Evolutionary conservation across 352 stramenopile genomes (phyloP).

Genomic region (Globisporangium spinosum): DNA sequence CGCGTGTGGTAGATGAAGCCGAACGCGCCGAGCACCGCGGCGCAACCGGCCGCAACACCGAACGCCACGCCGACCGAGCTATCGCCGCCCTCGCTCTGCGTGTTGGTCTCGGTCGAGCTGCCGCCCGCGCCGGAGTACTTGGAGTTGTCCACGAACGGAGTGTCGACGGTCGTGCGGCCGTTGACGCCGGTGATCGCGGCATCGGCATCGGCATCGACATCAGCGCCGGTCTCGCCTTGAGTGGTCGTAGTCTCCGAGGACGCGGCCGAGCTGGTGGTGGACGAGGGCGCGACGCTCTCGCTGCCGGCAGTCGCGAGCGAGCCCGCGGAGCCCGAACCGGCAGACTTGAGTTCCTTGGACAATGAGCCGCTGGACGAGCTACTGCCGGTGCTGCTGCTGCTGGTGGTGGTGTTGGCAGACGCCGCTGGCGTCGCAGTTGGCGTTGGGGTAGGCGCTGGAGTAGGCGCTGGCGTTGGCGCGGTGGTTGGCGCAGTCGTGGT

Average conservation of each 20-base stretch:
- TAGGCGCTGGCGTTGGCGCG: conserved; percentile 6
- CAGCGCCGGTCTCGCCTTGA: conserved; percentile 13
- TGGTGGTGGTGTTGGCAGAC: conserved; percentile 1
- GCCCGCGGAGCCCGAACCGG: conserved; percentile 8
- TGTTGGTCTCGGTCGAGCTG: conserved; percentile 34
- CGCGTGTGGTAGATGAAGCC: conserved; percentile 78
- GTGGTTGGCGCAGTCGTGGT: conserved; percentile 20
- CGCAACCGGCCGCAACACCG: conserved; percentile 21
- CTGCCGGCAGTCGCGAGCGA: conserved; percentile 10
- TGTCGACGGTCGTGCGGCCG: conserved; percentile 19
- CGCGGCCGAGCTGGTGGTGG: conserved; percentile 6
- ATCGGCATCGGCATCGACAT: neutral
- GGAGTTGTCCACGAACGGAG: conserved; percentile 16
- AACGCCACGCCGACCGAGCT: conserved; percentile 4
- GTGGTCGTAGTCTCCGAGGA: conserved; percentile 7
- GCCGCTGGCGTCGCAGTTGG: conserved; percentile 7
- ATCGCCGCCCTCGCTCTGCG: conserved; percentile 23
- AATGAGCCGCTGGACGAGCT: conserved; percentile 3
- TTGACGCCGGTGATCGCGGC: neutral
- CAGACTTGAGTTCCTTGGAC: conserved; percentile 12
- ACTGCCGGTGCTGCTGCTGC: neutral
- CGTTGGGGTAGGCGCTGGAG: conserved; percentile 10
- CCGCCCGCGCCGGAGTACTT: conserved; percentile 16
- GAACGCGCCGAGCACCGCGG: conserved; percentile 49
- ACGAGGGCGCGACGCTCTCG: conserved; percentile 13